These are phyloP conservation scores for Neurospora sp. DNA, from an alignment of 2,329 filamentous ascomycete species.

Conservation along the genomic window DNA sequence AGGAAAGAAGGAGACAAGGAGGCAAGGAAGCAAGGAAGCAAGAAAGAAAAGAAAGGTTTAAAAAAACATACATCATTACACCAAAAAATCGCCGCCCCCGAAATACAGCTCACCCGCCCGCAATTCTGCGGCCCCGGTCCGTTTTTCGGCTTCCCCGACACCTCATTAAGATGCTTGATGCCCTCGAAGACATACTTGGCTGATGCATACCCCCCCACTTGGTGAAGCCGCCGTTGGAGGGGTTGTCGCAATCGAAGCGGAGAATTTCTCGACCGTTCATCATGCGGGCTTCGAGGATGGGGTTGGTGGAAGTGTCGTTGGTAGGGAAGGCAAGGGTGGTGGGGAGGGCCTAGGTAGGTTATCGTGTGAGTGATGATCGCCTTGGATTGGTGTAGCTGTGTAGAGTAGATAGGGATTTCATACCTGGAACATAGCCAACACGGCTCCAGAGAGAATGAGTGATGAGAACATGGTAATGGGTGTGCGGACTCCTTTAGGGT, in stretches of 20 bases:
- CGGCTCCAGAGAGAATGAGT: neutral
- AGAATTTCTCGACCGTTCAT: neutral
- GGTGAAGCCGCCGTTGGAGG: no score
- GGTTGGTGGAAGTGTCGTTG: neutral
- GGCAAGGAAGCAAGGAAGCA: no score
- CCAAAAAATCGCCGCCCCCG: neutral
- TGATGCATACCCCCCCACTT: neutral
- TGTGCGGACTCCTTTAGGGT: neutral
- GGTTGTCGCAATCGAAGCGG: neutral
- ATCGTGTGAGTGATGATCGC: neutral
- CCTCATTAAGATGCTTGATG: neutral
- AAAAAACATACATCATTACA: neutral
- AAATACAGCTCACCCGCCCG: neutral
- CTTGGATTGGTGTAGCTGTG: neutral
- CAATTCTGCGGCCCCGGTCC: neutral
- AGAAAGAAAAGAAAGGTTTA: neutral
- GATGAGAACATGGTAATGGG: neutral
- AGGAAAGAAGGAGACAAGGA: neutral
- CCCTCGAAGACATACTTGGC: neutral
- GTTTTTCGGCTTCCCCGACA: neutral
- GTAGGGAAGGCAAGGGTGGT: neutral
- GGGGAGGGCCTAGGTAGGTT: neutral
- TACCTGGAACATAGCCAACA: neutral
- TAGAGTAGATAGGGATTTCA: neutral
- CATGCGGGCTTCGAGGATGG: neutral